Conservation (phyloP, 2,329 filamentous ascomycete genomes). For the Dothistroma septosporum region DNA sequence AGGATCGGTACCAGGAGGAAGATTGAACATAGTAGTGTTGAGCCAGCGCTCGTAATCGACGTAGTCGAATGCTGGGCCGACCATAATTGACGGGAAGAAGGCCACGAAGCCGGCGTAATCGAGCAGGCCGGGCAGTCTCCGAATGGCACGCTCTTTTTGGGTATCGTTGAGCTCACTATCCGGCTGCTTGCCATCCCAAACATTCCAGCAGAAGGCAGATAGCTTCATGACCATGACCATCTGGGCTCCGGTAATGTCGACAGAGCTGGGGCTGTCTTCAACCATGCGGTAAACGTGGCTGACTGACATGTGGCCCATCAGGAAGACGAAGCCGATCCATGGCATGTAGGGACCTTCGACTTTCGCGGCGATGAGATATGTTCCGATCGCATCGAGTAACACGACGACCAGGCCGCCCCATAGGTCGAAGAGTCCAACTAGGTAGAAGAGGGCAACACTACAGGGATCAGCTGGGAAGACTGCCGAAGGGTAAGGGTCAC, state of each 20-base stretch:
- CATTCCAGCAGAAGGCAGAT: slow-evolving; percentile 94
- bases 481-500: not conserved
- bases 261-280: slow-evolving; percentile 57
- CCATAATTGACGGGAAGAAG: slow-evolving; percentile 90
- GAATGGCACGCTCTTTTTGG: slow-evolving; percentile 77
- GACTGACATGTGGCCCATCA: slow-evolving; percentile 93
- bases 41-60: slow-evolving; percentile 90
- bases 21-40: slow-evolving; percentile 88
- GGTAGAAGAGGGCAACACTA: slow-evolving; percentile 80
- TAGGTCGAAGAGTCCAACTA: slow-evolving; percentile 88
- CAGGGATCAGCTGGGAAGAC: slow-evolving; percentile 6
- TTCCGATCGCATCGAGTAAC: slow-evolving; percentile 69
- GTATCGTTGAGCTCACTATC: slow-evolving; percentile 76
- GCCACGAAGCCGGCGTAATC: slow-evolving; percentile 88
- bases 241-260: slow-evolving; percentile 91
- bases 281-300: slow-evolving; percentile 82
- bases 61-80: slow-evolving; percentile 90
- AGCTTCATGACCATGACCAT: slow-evolving; percentile 99
- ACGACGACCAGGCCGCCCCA: slow-evolving; percentile 81
- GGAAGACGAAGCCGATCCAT: slow-evolving; percentile 88
- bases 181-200: slow-evolving; percentile 82
- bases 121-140: slow-evolving; percentile 67
- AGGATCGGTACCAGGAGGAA: slow-evolving; percentile 75
- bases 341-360: slow-evolving; percentile 91
- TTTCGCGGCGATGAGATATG: slow-evolving; percentile 79